Conservation (phyloP, 176 grass and related monocot genomes). For the Triticum monococcum region DNA sequence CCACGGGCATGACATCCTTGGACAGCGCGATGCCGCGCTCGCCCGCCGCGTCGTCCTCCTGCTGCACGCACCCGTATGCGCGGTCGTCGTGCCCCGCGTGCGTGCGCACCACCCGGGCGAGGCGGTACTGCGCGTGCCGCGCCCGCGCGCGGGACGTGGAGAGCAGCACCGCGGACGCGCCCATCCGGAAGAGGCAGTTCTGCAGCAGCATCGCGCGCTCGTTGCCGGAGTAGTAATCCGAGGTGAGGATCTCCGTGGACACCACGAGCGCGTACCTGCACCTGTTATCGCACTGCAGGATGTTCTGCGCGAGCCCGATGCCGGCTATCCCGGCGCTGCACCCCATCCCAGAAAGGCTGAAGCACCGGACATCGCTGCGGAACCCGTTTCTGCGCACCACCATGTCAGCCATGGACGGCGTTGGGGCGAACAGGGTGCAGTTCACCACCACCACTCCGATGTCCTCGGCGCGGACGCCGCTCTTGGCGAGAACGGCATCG, state of each 20-base stretch:
- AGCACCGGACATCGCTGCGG: constrained; percentile 7
- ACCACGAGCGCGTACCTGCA: constrained; percentile 17
- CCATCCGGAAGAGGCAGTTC: constrained; percentile 40
- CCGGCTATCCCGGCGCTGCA: constrained; percentile 35
- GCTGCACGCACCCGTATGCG: constrained; percentile 18
- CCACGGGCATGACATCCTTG: constrained; percentile 37
- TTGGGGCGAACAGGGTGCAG: constrained; percentile 38
- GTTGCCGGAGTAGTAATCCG: constrained; percentile 32
- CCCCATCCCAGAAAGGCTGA: constrained; percentile 38
- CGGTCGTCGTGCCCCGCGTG: constrained; percentile 19
- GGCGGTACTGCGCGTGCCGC: constrained; percentile 22
- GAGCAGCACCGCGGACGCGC: constrained; percentile 25
- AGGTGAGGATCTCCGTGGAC: constrained; percentile 25
- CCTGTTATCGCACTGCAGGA: not conserved
- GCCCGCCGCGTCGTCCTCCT: constrained; percentile 25
- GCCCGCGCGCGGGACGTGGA: not conserved
- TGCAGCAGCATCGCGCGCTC: constrained; percentile 30
- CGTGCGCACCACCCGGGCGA: constrained; percentile 18
- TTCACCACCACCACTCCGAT: constrained; percentile 39
- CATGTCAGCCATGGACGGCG: constrained; percentile 30
- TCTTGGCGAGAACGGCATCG: constrained; percentile 38
- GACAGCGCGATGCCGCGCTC: constrained; percentile 28
- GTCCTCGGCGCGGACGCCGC: not conserved
- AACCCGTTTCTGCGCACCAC: constrained; percentile 32
- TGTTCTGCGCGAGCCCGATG: constrained; percentile 29